These are phyloP conservation scores for Phytophthora boehmeriae DNA, from an alignment of 352 stramenopile genomes.

Conservation along the genomic window DNA sequence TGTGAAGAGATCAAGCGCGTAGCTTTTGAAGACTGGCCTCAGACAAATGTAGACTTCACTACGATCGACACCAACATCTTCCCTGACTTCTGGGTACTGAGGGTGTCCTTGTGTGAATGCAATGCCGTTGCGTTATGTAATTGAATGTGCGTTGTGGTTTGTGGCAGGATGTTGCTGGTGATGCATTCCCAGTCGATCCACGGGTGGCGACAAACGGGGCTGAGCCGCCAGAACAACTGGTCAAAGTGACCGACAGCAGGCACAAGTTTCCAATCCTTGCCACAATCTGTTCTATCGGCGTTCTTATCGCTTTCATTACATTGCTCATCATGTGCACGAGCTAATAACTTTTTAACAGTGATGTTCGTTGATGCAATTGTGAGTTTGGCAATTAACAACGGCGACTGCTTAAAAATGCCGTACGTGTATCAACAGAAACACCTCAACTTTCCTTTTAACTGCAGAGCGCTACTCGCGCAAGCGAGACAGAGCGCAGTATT, in stretches of 20 bases:
- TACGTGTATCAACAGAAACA: not conserved
- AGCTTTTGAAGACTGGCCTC: constrained; percentile 7
- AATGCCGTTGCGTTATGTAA: not conserved
- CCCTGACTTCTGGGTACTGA: constrained; percentile 59
- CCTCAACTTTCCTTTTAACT: not conserved
- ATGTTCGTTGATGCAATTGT: not conserved
- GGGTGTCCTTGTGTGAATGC: not conserved
- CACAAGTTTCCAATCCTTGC: constrained; percentile 76
- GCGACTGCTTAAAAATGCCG: not conserved
- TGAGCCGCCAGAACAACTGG: constrained; percentile 65
- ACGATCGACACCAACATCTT: constrained; percentile 45
- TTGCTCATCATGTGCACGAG: constrained; percentile 71
- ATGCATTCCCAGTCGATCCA: constrained; percentile 15
- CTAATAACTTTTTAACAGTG: constrained; percentile 9
- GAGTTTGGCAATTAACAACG: not conserved
- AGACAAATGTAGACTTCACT: constrained; percentile 14
- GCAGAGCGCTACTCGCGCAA: constrained; percentile 18
- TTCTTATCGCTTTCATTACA: constrained; percentile 63
- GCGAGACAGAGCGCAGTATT: constrained; percentile 27
- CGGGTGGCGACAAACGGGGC: constrained; percentile 56
- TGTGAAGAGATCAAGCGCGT: constrained; percentile 10
- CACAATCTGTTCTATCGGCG: constrained; percentile 70
- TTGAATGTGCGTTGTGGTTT: not conserved
- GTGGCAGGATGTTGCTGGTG: constrained; percentile 1
- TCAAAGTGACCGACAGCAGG: constrained; percentile 74